These are phyloP conservation scores for Rhododendron simsii DNA, from an alignment of 148 eudicot genomes.

Conservation along the genomic window DNA sequence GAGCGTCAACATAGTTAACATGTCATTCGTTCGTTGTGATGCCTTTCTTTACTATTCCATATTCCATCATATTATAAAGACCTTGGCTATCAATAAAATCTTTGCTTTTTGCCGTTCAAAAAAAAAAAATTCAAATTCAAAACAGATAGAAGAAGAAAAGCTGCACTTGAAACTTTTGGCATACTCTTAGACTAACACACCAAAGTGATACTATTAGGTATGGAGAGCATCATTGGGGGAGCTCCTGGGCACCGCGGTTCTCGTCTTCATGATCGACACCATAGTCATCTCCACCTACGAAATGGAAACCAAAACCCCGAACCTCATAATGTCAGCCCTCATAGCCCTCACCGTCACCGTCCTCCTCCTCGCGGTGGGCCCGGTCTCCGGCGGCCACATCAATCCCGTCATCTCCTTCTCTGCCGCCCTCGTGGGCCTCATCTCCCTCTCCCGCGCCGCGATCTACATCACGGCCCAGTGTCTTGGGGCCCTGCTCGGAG, in stretches of 20 bases:
- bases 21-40: no score
- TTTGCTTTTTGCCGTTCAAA: no score
- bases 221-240: constrained; percentile 47
- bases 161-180: not conserved
- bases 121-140: no score
- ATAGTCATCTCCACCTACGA: constrained; percentile 34
- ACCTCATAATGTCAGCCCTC: constrained; percentile 27
- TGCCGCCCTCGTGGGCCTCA: constrained; percentile 33
- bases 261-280: constrained; percentile 39
- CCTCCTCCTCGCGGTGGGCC: constrained; percentile 28
- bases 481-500: constrained; percentile 33
- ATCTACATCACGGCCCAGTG: constrained; percentile 36
- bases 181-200: not conserved
- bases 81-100: no score
- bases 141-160: no score
- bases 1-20: no score
- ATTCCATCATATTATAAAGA: no score
- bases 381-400: constrained; percentile 46
- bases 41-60: no score
- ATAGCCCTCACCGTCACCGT: constrained; percentile 24
- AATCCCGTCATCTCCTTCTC: constrained; percentile 43
- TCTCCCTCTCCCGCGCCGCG: constrained; percentile 29
- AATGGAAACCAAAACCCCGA: constrained; percentile 23
- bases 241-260: constrained; percentile 38
- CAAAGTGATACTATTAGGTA: constrained; percentile 13